Percentiles rank a stretch among this genome's conserved stretches.
Evolutionary conservation across 257 asterid genomes (phyloP).

Genomic region (Voacanga thouarsii): DNA sequence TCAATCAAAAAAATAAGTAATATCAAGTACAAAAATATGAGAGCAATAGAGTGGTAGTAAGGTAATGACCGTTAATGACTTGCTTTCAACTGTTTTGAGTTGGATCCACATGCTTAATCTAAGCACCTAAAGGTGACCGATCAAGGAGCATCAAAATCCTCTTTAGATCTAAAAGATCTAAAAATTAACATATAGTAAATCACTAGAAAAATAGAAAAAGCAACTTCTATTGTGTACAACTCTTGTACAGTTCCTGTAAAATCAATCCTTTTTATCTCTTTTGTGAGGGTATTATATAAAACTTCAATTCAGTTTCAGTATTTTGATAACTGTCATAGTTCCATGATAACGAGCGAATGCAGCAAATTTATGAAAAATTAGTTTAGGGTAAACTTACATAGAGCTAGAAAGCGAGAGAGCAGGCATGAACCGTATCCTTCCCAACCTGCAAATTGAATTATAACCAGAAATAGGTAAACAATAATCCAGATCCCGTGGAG

Average conservation of each 20-base stretch:
- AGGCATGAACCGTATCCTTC: conserved; percentile 11
- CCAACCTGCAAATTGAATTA: not conserved
- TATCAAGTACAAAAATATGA: not conserved
- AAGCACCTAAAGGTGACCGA: not conserved
- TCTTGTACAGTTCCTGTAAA: not conserved
- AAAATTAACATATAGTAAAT: not conserved
- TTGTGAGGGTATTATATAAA: not conserved
- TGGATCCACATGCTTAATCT: not conserved
- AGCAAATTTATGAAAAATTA: not conserved
- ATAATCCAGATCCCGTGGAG: not conserved
- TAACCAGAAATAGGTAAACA: not conserved
- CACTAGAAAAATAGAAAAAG: not conserved
- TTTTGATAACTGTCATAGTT: not conserved
- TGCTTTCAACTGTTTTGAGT: not conserved
- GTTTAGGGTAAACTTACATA: conserved; percentile 17
- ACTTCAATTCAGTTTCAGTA: not conserved
- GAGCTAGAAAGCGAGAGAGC: conserved; percentile 16
- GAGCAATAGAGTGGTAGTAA: not conserved
- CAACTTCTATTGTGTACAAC: not conserved
- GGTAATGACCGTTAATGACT: not conserved
- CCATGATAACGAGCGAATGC: not conserved
- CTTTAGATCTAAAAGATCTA: not conserved
- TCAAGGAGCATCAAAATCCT: not conserved
- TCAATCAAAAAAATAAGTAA: not conserved
- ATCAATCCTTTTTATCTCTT: not conserved